Evolutionary conservation across 139 green algal genomes (phyloP).

Genomic region (Pycnococcus provasolii): DNA sequence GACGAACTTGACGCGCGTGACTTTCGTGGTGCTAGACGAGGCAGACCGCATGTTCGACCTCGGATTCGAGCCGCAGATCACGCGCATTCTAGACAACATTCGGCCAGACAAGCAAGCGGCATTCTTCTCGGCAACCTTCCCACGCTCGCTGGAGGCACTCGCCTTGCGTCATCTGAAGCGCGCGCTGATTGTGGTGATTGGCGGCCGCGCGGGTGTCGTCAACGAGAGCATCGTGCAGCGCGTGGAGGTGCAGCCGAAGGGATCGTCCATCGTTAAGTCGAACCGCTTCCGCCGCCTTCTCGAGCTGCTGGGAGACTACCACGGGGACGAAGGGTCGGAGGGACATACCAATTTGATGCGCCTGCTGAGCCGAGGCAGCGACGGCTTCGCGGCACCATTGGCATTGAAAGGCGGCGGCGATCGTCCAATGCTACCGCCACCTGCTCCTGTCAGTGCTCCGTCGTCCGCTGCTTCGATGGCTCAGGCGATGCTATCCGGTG

Average conservation of each 20-base stretch:
- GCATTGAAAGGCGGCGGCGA: no score
- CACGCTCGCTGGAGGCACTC: constrained; percentile 52
- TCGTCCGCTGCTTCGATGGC: no score
- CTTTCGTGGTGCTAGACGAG: constrained; percentile 95
- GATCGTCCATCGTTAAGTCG: background rate
- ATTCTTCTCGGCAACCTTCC: constrained; percentile 96
- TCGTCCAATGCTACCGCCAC: no score
- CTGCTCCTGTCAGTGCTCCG: no score
- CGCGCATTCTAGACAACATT: constrained; percentile 64
- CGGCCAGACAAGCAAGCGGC: constrained; percentile 91
- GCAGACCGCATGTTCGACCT: constrained; percentile 99
- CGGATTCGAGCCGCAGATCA: constrained; percentile 82
- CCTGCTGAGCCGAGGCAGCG: background rate
- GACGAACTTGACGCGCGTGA: constrained; percentile 89
- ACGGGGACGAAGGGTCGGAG: constrained; percentile 22
- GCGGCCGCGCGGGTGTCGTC: constrained; percentile 70
- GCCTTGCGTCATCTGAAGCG: constrained; percentile 5
- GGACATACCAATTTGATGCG: no score
- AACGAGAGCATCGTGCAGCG: constrained; percentile 88
- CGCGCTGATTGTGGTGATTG: constrained; percentile 46
- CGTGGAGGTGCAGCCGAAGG: constrained; percentile 61
- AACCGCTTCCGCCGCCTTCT: constrained; percentile 89
- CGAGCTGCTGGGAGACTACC: constrained; percentile 81
- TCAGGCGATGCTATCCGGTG: background rate
- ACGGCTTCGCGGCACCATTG: no score